These are phyloP conservation scores for Marasmius sp. DNA, from an alignment of 1,284 basidiomycete genomes.

Conservation along the genomic window DNA sequence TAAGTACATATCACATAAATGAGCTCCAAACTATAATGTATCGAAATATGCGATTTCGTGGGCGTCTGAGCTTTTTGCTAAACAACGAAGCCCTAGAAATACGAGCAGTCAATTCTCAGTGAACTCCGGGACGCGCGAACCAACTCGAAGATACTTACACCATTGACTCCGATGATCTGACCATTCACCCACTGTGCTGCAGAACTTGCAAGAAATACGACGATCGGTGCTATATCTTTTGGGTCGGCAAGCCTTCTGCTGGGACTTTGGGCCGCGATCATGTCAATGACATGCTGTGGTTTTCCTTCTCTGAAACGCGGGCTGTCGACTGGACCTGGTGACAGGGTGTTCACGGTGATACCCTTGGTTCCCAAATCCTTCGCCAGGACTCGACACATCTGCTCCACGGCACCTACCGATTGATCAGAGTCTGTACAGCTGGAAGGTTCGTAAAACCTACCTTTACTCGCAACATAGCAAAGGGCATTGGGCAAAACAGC, in stretches of 20 bases:
- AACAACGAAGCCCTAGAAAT: not conserved
- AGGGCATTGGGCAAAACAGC: constrained; percentile 46
- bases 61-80: not conserved
- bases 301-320: constrained; percentile 54
- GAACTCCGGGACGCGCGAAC: not conserved
- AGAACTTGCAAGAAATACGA: constrained; percentile 51
- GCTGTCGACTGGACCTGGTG: constrained; percentile 56
- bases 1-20: no score
- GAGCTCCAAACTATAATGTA: no score
- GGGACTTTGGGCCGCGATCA: constrained; percentile 45
- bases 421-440: not conserved
- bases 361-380: constrained; percentile 53
- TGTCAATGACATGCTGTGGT: constrained; percentile 43
- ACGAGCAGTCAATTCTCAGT: no score
- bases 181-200: constrained; percentile 59
- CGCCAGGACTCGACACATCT: constrained; percentile 56
- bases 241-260: constrained; percentile 46
- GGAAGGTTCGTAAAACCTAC: not conserved
- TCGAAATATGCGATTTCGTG: no score
- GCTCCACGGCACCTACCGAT: constrained; percentile 48
- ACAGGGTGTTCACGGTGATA: constrained; percentile 59
- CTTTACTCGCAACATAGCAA: constrained; percentile 51
- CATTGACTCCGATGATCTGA: constrained; percentile 54
- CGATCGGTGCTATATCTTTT: constrained; percentile 54
- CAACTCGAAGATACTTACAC: constrained; percentile 33